These are phyloP conservation scores for Avicennia marina DNA, from an alignment of 257 asterid genomes.

Conservation along the genomic window DNA sequence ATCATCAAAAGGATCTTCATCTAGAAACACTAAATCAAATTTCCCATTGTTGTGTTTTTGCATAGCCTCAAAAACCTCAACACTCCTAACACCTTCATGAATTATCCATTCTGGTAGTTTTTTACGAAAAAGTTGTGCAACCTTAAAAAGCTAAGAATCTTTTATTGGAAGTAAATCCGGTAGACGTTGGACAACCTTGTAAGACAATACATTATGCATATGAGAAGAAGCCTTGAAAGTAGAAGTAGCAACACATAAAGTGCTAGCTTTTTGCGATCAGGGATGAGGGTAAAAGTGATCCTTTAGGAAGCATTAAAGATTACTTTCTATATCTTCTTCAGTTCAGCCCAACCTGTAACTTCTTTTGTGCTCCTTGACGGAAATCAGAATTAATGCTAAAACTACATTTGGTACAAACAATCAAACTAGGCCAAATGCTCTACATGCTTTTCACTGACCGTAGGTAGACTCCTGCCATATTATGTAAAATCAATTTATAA, in stretches of 20 bases:
- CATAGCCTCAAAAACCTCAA: constrained; percentile 80
- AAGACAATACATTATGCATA: constrained; percentile 47
- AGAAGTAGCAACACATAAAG: constrained; percentile 68
- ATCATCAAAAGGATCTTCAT: constrained; percentile 87
- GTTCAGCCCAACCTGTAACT: constrained; percentile 52
- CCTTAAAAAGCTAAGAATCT: constrained; percentile 88
- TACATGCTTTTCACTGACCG: constrained; percentile 91
- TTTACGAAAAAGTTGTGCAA: constrained; percentile 70
- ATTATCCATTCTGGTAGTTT: constrained; percentile 72
- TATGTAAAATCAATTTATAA: constrained; percentile 16
- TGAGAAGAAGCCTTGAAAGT: constrained; percentile 68
- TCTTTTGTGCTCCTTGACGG: constrained; percentile 72
- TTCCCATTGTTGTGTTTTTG: constrained; percentile 89
- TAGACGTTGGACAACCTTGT: constrained; percentile 82
- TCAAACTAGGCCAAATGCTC: constrained; percentile 75
- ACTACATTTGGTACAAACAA: constrained; percentile 53
- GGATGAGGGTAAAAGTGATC: constrained; percentile 77
- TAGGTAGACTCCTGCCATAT: constrained; percentile 80
- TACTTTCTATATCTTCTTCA: constrained; percentile 68
- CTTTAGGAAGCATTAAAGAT: constrained; percentile 67
- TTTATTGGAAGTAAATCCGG: constrained; percentile 76
- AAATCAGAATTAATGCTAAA: constrained; percentile 35
- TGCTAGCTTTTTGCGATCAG: constrained; percentile 90
- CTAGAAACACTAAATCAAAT: constrained; percentile 85
- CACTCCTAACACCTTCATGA: constrained; percentile 67